Evolutionary conservation across 2,329 filamentous ascomycete genomes (phyloP).

Genomic region (Paracorniculantispora psalliotae): DNA sequence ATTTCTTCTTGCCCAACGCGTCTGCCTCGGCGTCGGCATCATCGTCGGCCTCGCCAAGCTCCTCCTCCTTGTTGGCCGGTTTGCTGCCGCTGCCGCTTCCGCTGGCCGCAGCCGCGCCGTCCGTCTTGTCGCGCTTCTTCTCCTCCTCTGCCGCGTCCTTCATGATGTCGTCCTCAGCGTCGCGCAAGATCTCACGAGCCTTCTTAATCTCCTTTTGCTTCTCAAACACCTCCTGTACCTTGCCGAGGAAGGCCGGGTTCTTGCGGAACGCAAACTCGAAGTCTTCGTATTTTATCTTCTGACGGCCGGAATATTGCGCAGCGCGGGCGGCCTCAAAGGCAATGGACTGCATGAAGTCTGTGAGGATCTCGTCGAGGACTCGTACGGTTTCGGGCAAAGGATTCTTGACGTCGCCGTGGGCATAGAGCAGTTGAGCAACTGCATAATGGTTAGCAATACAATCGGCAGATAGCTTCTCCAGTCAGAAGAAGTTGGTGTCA

Average conservation of each 20-base stretch:
- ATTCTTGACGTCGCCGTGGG: constrained; percentile 71
- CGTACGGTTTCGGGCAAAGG: constrained; percentile 80
- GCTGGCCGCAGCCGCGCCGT: constrained; percentile 10
- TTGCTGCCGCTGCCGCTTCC: constrained; percentile 14
- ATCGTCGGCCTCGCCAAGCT: constrained; percentile 48
- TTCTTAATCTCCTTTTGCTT: constrained; percentile 84
- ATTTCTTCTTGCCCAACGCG: constrained; percentile 35
- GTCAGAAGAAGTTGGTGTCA: constrained; percentile 14
- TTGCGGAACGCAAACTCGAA: constrained; percentile 90
- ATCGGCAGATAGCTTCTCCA: neutral
- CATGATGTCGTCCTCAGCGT: constrained; percentile 58
- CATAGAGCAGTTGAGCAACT: constrained; percentile 73
- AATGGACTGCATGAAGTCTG: constrained; percentile 92
- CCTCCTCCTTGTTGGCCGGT: constrained; percentile 39
- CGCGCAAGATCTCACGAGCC: constrained; percentile 69
- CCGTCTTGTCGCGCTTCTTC: constrained; percentile 30
- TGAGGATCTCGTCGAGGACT: constrained; percentile 89
- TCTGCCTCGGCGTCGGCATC: constrained; percentile 40
- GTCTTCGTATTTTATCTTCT: constrained; percentile 98
- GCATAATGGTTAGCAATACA: constrained; percentile 9
- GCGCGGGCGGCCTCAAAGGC: constrained; percentile 84
- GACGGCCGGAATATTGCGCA: constrained; percentile 79
- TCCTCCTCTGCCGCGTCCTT: constrained; percentile 46
- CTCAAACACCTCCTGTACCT: constrained; percentile 83
- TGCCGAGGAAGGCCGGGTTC: constrained; percentile 79